phyloP scores from a whole-genome alignment of 257 asterid species.

The Solanum pimpinellifolium region DNA sequence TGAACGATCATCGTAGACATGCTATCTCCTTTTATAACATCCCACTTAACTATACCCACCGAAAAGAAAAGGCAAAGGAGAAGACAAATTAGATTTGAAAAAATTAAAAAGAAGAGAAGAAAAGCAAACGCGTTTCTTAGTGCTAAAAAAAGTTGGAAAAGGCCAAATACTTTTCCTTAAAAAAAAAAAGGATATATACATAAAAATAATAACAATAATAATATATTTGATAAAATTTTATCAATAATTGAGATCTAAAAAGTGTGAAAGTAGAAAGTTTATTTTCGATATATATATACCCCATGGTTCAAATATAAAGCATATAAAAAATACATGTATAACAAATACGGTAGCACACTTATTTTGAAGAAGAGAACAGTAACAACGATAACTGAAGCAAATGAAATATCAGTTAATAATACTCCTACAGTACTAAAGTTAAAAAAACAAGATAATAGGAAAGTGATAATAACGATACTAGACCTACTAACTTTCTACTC shows the following conservation, averaged over 20 bases:
- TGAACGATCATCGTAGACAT: background rate
- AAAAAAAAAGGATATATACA: background rate
- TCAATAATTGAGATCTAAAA: background rate
- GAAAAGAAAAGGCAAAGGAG: background rate
- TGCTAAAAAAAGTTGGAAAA: background rate
- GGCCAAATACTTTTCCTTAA: background rate
- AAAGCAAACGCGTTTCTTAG: background rate
- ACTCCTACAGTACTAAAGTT: background rate
- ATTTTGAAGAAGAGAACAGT: background rate
- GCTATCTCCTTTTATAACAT: background rate
- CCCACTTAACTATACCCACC: background rate
- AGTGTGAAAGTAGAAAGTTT: fast-evolving
- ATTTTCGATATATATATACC: background rate
- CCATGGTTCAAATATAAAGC: background rate
- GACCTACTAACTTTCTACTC: background rate
- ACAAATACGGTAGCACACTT: fast-evolving
- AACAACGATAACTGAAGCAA: background rate
- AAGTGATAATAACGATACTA: background rate
- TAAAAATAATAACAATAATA: background rate
- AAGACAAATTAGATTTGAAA: background rate
- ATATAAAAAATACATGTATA: background rate
- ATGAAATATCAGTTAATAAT: background rate
- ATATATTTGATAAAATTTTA: background rate
- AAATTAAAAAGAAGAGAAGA: background rate
- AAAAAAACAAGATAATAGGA: background rate